Percentiles rank a stretch among this genome's conserved stretches.
These are phyloP conservation scores for Fraxinus baroniana DNA, from an alignment of 305 asterid genomes.

Conservation along the genomic window DNA sequence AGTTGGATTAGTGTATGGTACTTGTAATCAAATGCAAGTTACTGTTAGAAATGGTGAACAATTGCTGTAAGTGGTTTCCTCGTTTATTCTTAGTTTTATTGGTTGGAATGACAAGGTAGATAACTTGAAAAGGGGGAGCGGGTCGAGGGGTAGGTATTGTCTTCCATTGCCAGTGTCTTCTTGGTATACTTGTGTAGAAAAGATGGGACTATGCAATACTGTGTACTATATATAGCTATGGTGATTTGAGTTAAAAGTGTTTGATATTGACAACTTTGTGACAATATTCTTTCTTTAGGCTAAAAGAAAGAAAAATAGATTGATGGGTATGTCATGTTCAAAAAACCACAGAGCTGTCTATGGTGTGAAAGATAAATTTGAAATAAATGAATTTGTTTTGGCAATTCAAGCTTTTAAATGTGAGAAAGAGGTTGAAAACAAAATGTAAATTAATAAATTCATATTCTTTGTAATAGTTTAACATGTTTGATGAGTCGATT, in stretches of 20 bases:
- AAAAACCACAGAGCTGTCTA: neutral
- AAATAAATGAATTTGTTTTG: no score
- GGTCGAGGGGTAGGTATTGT: neutral
- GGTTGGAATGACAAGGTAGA: neutral
- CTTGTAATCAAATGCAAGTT: neutral
- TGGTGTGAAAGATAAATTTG: neutral
- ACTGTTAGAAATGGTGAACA: neutral
- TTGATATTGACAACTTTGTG: neutral
- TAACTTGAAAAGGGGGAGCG: neutral
- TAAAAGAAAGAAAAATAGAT: neutral
- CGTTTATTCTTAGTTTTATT: neutral
- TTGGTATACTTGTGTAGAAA: neutral
- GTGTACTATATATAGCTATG: neutral
- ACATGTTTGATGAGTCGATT: neutral
- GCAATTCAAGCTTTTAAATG: no score
- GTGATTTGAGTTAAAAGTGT: neutral
- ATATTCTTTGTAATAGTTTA: neutral
- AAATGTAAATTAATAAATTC: neutral
- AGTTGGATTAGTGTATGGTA: neutral
- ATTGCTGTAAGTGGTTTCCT: neutral
- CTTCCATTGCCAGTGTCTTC: neutral
- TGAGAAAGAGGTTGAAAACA: neutral
- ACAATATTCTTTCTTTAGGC: neutral
- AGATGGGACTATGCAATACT: neutral
- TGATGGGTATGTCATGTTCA: neutral